These are phyloP conservation scores for Boechera stricta DNA, from an alignment of 345 rosid species.

Conservation along the genomic window DNA sequence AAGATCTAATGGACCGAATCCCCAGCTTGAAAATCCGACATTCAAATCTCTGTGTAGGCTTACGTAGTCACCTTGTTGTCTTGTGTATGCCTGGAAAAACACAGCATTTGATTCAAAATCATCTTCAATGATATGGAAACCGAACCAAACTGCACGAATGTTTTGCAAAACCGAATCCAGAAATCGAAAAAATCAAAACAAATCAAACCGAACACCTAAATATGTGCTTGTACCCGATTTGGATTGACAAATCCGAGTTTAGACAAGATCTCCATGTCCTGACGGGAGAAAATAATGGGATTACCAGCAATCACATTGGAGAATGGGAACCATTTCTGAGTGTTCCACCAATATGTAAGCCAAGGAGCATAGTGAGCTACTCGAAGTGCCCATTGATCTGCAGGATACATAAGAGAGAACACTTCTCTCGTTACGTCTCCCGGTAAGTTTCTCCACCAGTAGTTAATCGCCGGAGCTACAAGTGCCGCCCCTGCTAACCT, in stretches of 20 bases:
- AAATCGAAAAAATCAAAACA: background rate
- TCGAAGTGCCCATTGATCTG: conserved; percentile 63
- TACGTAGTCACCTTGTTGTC: conserved; percentile 70
- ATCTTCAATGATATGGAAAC: background rate
- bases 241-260: conserved; percentile 33
- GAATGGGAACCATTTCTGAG: conserved; percentile 55
- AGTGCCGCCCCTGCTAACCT: conserved; percentile 66
- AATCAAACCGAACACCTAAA: background rate
- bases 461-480: conserved; percentile 54
- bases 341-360: conserved; percentile 69
- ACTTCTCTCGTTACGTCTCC: conserved; percentile 49
- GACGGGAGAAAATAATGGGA: conserved; percentile 45
- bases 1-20: conserved; percentile 69
- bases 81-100: conserved; percentile 39
- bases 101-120: background rate
- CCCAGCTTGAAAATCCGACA: conserved; percentile 77
- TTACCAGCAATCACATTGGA: conserved; percentile 43
- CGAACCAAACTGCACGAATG: background rate
- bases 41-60: conserved; percentile 67
- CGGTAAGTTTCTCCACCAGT: conserved; percentile 70
- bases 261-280: conserved; percentile 46
- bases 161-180: background rate
- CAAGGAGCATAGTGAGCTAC: conserved; percentile 60
- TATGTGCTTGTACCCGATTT: conserved; percentile 34
- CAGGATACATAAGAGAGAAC: conserved; percentile 40